A percentile compares a stretch with the other conserved stretches of the same genome.
phyloP scores from a whole-genome alignment of 257 asterid genomes.

The Solanum clarkiae region DNA sequence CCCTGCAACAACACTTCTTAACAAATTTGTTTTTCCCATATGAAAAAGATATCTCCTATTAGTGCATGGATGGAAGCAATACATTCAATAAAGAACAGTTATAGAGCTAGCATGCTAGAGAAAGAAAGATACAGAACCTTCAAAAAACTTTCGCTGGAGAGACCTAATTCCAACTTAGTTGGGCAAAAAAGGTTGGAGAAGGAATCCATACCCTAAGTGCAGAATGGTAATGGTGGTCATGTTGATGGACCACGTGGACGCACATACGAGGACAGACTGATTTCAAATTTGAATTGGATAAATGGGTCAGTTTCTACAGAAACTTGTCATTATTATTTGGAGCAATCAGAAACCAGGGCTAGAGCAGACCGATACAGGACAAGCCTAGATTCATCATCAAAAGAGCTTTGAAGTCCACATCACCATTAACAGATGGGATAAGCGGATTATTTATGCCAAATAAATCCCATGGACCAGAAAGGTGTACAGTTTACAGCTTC shows the following conservation, averaged over 20 bases:
- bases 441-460: background rate
- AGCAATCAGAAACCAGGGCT: too few relatives aligned
- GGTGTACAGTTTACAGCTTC: background rate
- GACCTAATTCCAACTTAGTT: background rate
- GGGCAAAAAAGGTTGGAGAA: background rate
- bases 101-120: background rate
- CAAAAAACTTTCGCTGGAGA: background rate
- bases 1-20: background rate
- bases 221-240: background rate
- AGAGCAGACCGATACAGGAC: background rate
- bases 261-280: background rate
- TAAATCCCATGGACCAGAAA: background rate
- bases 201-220: background rate
- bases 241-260: background rate
- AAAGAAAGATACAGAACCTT: background rate
- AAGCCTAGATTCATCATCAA: background rate
- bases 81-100: background rate
- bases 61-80: background rate
- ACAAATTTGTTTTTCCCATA: background rate
- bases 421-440: background rate
- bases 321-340: too few relatives aligned
- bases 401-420: background rate
- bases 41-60: background rate
- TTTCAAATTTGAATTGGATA: background rate
- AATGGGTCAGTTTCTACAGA: background rate